phyloP scores from a whole-genome alignment of 305 asterid genomes.

The Fraxinus sp. region DNA sequence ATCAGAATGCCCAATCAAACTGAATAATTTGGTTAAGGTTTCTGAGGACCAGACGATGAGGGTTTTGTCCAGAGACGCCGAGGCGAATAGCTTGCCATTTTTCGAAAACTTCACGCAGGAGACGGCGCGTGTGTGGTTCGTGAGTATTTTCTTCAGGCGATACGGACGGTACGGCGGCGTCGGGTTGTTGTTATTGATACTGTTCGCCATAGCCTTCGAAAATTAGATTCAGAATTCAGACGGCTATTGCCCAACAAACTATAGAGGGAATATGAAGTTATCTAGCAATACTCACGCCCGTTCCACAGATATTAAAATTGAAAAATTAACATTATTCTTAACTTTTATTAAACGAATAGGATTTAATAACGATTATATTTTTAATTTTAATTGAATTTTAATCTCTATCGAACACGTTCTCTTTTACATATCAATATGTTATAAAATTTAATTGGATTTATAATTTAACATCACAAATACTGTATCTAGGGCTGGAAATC shows the following conservation, averaged over 20 bases:
- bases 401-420: too few relatives aligned
- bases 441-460: too few relatives aligned
- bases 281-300: too few relatives aligned
- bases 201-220: slow-evolving; percentile 41
- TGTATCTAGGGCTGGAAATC: too few relatives aligned
- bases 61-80: slow-evolving; percentile 84
- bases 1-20: slow-evolving; percentile 66
- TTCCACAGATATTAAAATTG: too few relatives aligned
- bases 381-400: too few relatives aligned
- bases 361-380: too few relatives aligned
- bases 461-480: too few relatives aligned
- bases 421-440: too few relatives aligned
- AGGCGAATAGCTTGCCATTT: slow-evolving; percentile 74
- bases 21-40: slow-evolving; percentile 57
- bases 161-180: slow-evolving; percentile 53
- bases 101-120: slow-evolving; percentile 76
- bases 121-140: slow-evolving; percentile 57
- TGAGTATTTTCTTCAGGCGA: slow-evolving; percentile 54
- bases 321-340: too few relatives aligned
- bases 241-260: background rate
- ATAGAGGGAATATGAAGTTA: background rate
- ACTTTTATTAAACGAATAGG: too few relatives aligned
- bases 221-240: background rate
- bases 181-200: slow-evolving; percentile 22
- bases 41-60: slow-evolving; percentile 70